A percentile compares a stretch with the other conserved stretches of the same genome.
Evolutionary conservation across 129 eudicot genomes (phyloP).

Genomic region (Ambrosia artemisiifolia): DNA sequence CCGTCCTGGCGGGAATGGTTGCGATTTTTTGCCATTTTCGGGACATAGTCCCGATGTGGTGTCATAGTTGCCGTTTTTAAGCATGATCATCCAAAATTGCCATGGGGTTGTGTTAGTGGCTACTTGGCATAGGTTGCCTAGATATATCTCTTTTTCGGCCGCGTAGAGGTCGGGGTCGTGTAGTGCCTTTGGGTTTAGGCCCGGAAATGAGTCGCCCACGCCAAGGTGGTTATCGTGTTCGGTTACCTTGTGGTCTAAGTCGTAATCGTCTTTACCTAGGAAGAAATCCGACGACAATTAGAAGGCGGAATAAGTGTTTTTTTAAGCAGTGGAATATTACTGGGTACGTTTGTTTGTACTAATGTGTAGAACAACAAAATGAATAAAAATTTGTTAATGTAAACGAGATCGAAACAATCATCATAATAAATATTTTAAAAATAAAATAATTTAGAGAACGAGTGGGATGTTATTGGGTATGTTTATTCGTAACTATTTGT

Average conservation of each 20-base stretch:
- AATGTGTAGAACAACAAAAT: too few species aligned
- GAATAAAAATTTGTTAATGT: too few species aligned
- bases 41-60: conserved; percentile 61
- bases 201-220: conserved; percentile 59
- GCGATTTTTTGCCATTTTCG: conserved; percentile 51
- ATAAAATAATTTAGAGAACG: too few species aligned
- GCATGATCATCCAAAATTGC: conserved; percentile 82
- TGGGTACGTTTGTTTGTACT: background rate
- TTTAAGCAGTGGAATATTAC: background rate
- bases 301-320: background rate
- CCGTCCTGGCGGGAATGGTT: conserved; percentile 52
- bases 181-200: conserved; percentile 37
- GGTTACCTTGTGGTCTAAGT: conserved; percentile 52
- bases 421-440: too few species aligned
- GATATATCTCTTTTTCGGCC: conserved; percentile 54
- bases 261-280: conserved; percentile 6
- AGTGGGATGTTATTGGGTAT: too few species aligned
- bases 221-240: conserved; percentile 65
- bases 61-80: conserved; percentile 77
- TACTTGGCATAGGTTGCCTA: conserved; percentile 63
- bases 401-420: too few species aligned
- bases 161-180: conserved; percentile 70
- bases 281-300: background rate
- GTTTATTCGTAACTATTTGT: too few species aligned
- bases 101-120: conserved; percentile 40